Conservation (phyloP, 2,329 filamentous ascomycete species). For the Helicocarpus griseus region DNA sequence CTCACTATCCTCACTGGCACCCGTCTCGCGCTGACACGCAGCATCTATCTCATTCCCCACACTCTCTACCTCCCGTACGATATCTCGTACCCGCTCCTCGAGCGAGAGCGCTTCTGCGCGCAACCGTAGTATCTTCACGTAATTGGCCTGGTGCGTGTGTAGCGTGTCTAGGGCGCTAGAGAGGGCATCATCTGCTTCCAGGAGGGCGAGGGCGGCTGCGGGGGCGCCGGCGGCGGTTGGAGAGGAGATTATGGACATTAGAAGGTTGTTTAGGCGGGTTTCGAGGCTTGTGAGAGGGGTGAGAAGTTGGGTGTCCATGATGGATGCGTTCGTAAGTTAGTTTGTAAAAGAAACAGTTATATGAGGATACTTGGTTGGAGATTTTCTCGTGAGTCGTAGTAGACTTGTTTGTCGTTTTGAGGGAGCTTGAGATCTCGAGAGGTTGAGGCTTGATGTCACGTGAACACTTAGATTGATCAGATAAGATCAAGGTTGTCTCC, state of each 20-base stretch:
- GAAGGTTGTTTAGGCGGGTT: slow-evolving; percentile 32
- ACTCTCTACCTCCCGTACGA: slow-evolving; percentile 30
- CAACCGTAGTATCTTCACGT: slow-evolving; percentile 31
- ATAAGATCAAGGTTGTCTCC: too few relatives aligned
- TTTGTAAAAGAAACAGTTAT: too few relatives aligned
- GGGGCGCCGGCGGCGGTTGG: slow-evolving; percentile 36
- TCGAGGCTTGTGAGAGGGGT: slow-evolving; percentile 32
- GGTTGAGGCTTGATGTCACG: too few relatives aligned
- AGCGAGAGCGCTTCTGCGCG: slow-evolving; percentile 31
- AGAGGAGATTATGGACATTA: slow-evolving; percentile 33
- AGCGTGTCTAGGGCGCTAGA: slow-evolving; percentile 33
- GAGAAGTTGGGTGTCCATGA: slow-evolving; percentile 33
- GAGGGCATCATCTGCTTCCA: slow-evolving; percentile 34
- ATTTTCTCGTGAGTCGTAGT: too few relatives aligned
- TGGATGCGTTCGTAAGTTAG: too few relatives aligned
- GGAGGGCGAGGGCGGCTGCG: slow-evolving; percentile 29
- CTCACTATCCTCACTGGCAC: slow-evolving; percentile 14
- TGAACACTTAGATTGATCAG: too few relatives aligned
- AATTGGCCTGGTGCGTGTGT: slow-evolving; percentile 36
- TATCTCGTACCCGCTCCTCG: slow-evolving; percentile 32
- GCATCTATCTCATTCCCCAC: slow-evolving; percentile 32
- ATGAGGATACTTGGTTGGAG: too few relatives aligned
- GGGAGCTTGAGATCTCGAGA: too few relatives aligned
- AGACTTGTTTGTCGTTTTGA: too few relatives aligned
- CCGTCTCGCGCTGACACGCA: slow-evolving; percentile 15